A percentile compares a stretch with the other conserved stretches of the same genome.
Evolutionary conservation across 768 basidiomycete genomes (phyloP).

Genomic region (Mycena amicta): DNA sequence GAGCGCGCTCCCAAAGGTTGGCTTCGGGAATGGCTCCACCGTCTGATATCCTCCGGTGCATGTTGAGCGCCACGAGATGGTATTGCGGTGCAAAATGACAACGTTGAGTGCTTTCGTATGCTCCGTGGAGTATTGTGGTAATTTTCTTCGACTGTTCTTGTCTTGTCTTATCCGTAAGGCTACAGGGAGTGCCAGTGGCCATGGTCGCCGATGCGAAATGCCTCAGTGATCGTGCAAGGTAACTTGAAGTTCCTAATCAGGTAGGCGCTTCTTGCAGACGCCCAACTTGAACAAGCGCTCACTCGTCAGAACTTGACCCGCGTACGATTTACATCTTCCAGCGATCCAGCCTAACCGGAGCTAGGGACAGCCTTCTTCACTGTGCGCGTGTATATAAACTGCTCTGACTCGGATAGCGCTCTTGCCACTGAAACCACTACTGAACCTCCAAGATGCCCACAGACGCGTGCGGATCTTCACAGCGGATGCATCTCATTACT

Average conservation of each 20-base stretch:
- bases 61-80: background rate
- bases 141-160: no score
- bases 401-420: background rate
- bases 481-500: background rate
- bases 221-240: background rate
- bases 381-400: conserved; percentile 14
- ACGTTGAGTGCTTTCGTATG: background rate
- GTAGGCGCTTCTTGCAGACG: background rate
- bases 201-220: background rate
- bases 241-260: background rate
- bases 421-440: no score
- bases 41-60: background rate
- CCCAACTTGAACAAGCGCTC: background rate
- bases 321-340: conserved; percentile 3
- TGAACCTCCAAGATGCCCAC: conserved; percentile 18
- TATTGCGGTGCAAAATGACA: background rate
- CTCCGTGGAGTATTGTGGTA: background rate
- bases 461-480: conserved; percentile 8
- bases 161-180: background rate
- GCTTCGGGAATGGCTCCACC: background rate
- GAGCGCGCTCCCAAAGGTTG: background rate
- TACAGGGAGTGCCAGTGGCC: background rate
- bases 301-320: conserved; percentile 9
- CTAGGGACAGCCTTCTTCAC: conserved; percentile 19
- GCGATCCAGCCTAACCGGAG: conserved; percentile 13